A percentile compares a stretch with the other conserved stretches of the same genome.
Conservation (phyloP, 148 eudicot species). For the Agrostemma githago region DNA sequence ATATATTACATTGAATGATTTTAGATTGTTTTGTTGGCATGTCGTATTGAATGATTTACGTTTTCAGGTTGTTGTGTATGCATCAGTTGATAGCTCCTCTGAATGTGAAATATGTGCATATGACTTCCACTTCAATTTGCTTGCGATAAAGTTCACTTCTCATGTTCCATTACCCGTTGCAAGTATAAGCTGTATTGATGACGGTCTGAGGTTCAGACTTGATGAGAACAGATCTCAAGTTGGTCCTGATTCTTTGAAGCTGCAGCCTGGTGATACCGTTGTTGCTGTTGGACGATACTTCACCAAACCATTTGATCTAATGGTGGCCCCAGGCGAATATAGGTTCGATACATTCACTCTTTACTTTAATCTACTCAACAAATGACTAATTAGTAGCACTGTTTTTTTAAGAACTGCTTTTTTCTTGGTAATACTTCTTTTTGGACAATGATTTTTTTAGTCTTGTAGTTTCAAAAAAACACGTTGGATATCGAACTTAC, state of each 20-base stretch:
- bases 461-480: not conserved
- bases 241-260: not conserved
- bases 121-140: conserved; percentile 18
- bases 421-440: not conserved
- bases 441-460: not conserved
- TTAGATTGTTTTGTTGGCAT: not conserved
- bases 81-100: conserved; percentile 8
- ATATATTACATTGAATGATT: not conserved
- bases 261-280: conserved; percentile 3
- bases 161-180: not conserved
- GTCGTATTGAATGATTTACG: not conserved
- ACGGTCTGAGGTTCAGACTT: not conserved
- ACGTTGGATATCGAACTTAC: not conserved
- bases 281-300: conserved; percentile 5
- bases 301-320: not conserved
- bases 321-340: conserved; percentile 2
- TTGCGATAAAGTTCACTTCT: conserved; percentile 4
- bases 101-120: not conserved
- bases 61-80: conserved; percentile 10
- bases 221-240: not conserved
- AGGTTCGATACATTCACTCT: not conserved
- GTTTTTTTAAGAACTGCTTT: not conserved
- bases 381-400: not conserved
- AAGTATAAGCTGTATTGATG: not conserved
- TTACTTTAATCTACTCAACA: not conserved